phyloP scores from a whole-genome alignment of 169 alveolate species.

The Plasmodium sp. region DNA sequence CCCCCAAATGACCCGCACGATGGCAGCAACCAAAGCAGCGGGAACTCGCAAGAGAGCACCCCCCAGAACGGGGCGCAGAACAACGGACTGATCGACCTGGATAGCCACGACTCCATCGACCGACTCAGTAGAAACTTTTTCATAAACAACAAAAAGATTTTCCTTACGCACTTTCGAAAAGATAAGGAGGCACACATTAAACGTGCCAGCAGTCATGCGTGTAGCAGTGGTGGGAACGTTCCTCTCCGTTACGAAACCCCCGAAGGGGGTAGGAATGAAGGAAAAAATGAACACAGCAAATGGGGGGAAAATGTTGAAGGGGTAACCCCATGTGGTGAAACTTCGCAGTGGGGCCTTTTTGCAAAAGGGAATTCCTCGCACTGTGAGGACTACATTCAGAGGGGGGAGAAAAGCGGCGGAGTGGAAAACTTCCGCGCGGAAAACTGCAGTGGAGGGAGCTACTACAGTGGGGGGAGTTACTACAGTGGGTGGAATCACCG shows the following conservation, averaged over 20 bases:
- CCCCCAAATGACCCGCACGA: neutral
- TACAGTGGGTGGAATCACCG: neutral
- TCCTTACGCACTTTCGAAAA: slow-evolving; percentile 24
- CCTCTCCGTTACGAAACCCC: neutral
- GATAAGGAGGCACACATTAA: neutral
- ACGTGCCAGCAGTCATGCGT: neutral
- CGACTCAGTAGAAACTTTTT: slow-evolving; percentile 60
- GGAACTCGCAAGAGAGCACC: neutral
- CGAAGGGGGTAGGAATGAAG: neutral
- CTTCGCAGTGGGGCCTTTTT: neutral
- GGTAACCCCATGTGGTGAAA: neutral
- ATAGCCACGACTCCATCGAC: slow-evolving; percentile 32
- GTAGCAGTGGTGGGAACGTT: neutral
- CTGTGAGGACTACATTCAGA: neutral
- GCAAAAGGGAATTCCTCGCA: neutral
- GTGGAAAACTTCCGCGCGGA: too few species aligned
- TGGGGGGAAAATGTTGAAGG: neutral
- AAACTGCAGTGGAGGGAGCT: too few species aligned
- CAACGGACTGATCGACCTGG: slow-evolving; percentile 3
- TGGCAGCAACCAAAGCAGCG: neutral
- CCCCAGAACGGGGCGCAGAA: neutral
- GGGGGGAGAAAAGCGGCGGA: neutral
- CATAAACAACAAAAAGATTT: slow-evolving; percentile 55
- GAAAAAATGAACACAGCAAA: neutral
- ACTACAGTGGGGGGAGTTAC: neutral